Conservation (phyloP, 2,329 filamentous ascomycete species). For the Chaetomium sp. region DNA sequence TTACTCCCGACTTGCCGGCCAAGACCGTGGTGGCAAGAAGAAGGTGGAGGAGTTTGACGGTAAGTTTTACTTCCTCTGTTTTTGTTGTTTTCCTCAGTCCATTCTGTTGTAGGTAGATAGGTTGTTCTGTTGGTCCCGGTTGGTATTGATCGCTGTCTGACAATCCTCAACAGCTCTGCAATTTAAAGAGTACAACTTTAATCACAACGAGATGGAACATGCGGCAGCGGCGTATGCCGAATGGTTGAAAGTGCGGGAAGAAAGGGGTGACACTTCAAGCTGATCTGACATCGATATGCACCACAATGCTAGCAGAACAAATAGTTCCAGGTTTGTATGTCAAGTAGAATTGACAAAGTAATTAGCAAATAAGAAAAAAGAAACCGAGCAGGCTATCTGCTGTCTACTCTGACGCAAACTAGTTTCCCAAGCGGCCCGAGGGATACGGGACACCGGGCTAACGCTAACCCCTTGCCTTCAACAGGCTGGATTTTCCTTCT, state of each 20-base stretch:
- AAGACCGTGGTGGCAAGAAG: neutral
- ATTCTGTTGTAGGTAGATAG: too few species aligned
- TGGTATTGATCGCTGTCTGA: neutral
- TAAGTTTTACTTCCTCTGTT: neutral
- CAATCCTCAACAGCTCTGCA: slow-evolving; percentile 20
- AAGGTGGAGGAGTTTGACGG: slow-evolving; percentile 7
- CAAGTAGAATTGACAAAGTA: neutral
- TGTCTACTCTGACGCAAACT: neutral
- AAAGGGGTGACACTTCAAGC: too few species aligned
- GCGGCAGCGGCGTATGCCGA: too few species aligned
- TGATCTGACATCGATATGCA: too few species aligned
- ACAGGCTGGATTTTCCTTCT: neutral
- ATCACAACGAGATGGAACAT: slow-evolving; percentile 43
- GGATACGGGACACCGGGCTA: too few species aligned
- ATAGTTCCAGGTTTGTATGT: neutral
- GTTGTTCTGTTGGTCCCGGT: neutral
- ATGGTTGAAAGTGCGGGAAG: too few species aligned
- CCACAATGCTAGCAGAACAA: too few species aligned
- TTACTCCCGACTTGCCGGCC: slow-evolving; percentile 1
- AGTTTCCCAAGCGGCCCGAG: neutral
- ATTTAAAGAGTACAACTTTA: slow-evolving; percentile 47
- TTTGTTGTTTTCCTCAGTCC: too few species aligned
- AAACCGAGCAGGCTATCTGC: neutral
- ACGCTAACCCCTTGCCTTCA: neutral
- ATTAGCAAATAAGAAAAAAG: neutral